Evolutionary conservation across 768 basidiomycete species (phyloP).

Genomic region (Leccinum arenicola): DNA sequence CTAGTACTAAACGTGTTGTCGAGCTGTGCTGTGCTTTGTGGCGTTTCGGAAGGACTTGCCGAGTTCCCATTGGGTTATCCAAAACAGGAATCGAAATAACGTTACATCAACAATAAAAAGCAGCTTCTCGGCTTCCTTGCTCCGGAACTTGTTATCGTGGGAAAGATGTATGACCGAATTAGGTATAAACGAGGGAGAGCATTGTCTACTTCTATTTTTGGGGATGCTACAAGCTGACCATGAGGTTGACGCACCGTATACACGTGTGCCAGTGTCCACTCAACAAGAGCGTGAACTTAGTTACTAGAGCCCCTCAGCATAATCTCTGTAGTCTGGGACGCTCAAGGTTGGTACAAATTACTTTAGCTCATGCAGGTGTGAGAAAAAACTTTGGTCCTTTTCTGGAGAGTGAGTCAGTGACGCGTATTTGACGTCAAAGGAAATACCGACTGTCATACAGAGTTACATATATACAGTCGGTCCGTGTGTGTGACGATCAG

Average conservation of each 20-base stretch:
- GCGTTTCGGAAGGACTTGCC: slow-evolving; percentile 13
- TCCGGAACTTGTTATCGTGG: slow-evolving; percentile 16
- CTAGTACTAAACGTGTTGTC: not conserved
- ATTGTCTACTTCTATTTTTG: not conserved
- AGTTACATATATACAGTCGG: not conserved
- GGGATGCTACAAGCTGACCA: slow-evolving; percentile 9
- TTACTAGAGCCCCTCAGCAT: not conserved
- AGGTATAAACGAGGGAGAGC: slow-evolving; percentile 9
- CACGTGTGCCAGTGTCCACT: slow-evolving; percentile 11
- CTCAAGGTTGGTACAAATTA: not conserved
- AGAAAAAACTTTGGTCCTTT: slow-evolving; percentile 3
- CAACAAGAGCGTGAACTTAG: not conserved
- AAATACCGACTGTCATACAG: not conserved
- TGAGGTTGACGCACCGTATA: slow-evolving; percentile 12
- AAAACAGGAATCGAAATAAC: slow-evolving; percentile 7
- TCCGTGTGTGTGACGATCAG: slow-evolving; percentile 11
- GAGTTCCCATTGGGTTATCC: slow-evolving; percentile 4
- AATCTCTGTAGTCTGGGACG: not conserved
- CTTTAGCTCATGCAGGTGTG: slow-evolving; percentile 1
- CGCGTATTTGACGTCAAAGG: slow-evolving; percentile 13
- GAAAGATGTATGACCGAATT: slow-evolving; percentile 2
- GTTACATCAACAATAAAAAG: slow-evolving; percentile 18
- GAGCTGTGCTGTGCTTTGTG: slow-evolving; percentile 23
- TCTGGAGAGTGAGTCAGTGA: slow-evolving; percentile 10
- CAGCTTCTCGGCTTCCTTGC: slow-evolving; percentile 21